phyloP scores from a whole-genome alignment of 305 asterid species.

The Fraxinus dipetala region DNA sequence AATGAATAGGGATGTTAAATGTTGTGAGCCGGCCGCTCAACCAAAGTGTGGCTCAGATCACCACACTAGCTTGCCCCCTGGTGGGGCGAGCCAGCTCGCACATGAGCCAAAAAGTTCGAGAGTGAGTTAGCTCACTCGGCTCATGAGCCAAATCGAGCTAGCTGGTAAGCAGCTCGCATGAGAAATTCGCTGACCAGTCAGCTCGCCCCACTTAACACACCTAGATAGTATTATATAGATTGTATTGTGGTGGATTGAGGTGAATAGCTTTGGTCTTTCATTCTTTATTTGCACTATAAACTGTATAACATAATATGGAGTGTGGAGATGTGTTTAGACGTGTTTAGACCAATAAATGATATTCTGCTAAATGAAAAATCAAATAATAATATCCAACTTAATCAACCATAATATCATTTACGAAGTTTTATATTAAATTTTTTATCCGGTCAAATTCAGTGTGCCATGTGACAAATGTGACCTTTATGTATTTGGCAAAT shows the following conservation, averaged over 20 bases:
- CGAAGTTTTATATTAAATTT: no score
- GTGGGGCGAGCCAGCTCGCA: neutral
- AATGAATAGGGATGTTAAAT: neutral
- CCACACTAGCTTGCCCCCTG: neutral
- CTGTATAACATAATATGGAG: neutral
- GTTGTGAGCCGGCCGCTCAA: neutral
- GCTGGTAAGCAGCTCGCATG: neutral
- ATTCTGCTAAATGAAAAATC: neutral
- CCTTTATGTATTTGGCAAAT: neutral
- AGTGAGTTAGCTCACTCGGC: neutral
- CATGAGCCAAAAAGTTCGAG: neutral
- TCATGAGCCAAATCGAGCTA: neutral
- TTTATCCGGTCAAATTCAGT: no score
- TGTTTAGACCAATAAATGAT: neutral
- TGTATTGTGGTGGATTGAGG: neutral
- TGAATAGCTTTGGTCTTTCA: neutral
- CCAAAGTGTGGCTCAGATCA: neutral
- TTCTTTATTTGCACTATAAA: neutral
- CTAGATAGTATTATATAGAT: neutral
- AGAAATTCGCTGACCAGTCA: neutral
- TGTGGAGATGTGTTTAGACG: neutral
- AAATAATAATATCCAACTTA: neutral
- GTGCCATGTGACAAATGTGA: neutral
- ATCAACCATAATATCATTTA: neutral
- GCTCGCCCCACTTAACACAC: neutral